phyloP scores from a whole-genome alignment of 2,329 filamentous ascomycete species.

The Chrysoporthe puriensis region DNA sequence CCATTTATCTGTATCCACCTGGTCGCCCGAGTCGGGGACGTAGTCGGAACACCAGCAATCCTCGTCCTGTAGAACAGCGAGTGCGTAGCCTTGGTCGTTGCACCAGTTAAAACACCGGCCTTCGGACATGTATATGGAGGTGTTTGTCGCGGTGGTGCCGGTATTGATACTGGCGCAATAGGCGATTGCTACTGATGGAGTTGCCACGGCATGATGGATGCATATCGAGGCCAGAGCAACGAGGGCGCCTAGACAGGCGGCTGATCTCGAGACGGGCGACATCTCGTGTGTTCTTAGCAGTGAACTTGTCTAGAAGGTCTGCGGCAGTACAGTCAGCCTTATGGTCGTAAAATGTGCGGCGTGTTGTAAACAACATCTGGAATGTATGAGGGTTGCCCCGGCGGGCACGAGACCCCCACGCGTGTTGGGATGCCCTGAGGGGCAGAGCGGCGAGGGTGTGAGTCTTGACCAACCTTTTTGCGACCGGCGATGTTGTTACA shows the following conservation, averaged over 20 bases:
- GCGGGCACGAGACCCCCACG: background rate
- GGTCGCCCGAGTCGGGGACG: slow-evolving; percentile 52
- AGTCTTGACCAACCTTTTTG: slow-evolving; percentile 9
- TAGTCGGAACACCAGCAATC: slow-evolving; percentile 78
- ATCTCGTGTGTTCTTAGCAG: background rate
- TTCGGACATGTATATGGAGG: slow-evolving; percentile 66
- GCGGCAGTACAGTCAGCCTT: slow-evolving; percentile 11
- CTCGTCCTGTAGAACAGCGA: slow-evolving; percentile 67
- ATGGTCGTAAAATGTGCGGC: background rate
- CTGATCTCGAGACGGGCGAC: slow-evolving; percentile 14
- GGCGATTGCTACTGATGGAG: slow-evolving; percentile 39
- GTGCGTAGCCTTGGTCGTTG: slow-evolving; percentile 57
- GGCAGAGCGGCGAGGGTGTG: background rate
- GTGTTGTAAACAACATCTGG: slow-evolving; percentile 6
- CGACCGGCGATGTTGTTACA: background rate
- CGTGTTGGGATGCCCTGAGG: background rate
- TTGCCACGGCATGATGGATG: slow-evolving; percentile 32
- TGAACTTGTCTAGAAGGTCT: background rate
- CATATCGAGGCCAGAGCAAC: slow-evolving; percentile 32
- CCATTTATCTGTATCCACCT: slow-evolving; percentile 53
- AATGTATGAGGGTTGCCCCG: background rate
- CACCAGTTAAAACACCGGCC: slow-evolving; percentile 70
- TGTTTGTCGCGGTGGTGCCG: slow-evolving; percentile 45
- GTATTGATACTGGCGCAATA: slow-evolving; percentile 56
- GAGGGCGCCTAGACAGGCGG: slow-evolving; percentile 26